Conservation (phyloP, 306 rosid genomes). For the Rubus idaeus region DNA sequence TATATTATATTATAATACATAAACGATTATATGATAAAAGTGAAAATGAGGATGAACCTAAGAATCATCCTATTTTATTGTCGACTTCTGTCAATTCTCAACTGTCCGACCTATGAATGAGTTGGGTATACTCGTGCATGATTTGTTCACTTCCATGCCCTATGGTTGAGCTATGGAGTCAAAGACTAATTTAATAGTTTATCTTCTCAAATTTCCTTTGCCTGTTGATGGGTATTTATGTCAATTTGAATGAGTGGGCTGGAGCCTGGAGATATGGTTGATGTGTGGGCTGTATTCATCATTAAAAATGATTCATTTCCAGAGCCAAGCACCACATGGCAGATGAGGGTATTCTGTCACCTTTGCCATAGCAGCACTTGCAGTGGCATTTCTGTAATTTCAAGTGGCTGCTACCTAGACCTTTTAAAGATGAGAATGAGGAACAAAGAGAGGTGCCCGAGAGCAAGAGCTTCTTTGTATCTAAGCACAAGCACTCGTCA, state of each 20-base stretch:
- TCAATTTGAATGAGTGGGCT: background rate
- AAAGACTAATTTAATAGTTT: too few species aligned
- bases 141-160: background rate
- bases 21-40: too few species aligned
- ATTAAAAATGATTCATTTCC: constrained; percentile 31
- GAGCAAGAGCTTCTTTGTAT: too few species aligned
- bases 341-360: background rate
- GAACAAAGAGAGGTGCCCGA: too few species aligned
- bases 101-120: background rate
- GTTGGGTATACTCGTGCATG: constrained; percentile 7
- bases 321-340: background rate
- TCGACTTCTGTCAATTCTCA: background rate
- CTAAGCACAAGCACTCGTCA: too few species aligned
- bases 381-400: constrained; percentile 11
- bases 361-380: background rate
- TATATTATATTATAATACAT: too few species aligned
- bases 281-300: constrained; percentile 32
- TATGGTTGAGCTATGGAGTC: too few species aligned
- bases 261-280: constrained; percentile 10
- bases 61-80: background rate
- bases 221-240: constrained; percentile 3
- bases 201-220: background rate
- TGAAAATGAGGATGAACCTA: too few species aligned
- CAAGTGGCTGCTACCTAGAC: too few species aligned
- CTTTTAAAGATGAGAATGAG: too few species aligned